These are phyloP conservation scores for Hypoxylon fuscum DNA, from an alignment of 495 filamentous ascomycete genomes.

Conservation along the genomic window DNA sequence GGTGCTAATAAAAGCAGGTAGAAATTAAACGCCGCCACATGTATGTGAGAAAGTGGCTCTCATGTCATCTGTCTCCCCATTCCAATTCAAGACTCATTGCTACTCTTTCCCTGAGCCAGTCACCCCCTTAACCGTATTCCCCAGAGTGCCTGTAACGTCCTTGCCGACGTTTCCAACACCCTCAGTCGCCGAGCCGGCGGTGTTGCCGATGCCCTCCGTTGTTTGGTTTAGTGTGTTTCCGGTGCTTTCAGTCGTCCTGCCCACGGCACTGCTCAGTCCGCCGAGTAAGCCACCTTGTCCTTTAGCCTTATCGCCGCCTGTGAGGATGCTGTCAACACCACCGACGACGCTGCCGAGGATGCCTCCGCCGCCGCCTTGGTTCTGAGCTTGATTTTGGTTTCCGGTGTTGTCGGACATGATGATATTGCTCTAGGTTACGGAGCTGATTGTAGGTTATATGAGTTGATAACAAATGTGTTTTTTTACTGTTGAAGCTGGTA, in stretches of 20 bases:
- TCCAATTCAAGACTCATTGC: background rate
- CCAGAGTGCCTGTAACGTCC: slow-evolving; percentile 38
- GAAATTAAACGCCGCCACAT: too few relatives aligned
- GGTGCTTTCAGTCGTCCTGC: slow-evolving; percentile 48
- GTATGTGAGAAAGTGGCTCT: too few relatives aligned
- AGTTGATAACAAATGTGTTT: background rate
- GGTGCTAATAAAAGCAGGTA: too few relatives aligned
- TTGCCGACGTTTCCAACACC: slow-evolving; percentile 38
- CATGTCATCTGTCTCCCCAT: too few relatives aligned
- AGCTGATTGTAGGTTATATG: background rate
- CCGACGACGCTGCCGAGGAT: slow-evolving; percentile 49
- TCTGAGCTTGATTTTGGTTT: slow-evolving; percentile 12
- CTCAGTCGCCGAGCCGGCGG: slow-evolving; percentile 43
- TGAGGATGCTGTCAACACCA: slow-evolving; percentile 50
- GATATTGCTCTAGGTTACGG: background rate
- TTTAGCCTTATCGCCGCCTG: slow-evolving; percentile 51
- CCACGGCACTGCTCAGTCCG: slow-evolving; percentile 44
- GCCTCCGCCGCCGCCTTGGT: slow-evolving; percentile 28
- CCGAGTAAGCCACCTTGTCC: slow-evolving; percentile 54
- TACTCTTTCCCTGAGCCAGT: slow-evolving; percentile 30
- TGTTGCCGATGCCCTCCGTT: slow-evolving; percentile 45
- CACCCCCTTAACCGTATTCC: slow-evolving; percentile 30
- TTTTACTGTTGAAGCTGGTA: too few relatives aligned
- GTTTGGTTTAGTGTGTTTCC: slow-evolving; percentile 42
- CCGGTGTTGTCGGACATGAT: slow-evolving; percentile 20